Conservation (phyloP, 306 rosid species). For the Cucumis cinereus region DNA sequence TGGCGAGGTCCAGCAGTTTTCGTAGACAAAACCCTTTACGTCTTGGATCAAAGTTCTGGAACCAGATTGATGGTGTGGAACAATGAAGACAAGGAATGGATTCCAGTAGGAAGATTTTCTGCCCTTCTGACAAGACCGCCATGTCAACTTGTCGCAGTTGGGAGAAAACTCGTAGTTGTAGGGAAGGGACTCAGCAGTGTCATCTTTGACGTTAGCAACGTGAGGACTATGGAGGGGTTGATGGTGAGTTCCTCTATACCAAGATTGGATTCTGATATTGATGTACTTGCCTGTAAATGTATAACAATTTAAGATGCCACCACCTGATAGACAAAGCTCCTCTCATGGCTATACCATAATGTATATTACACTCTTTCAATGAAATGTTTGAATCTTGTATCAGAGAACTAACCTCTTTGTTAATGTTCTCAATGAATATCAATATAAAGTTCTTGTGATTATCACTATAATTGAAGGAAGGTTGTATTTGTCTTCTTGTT, state of each 20-base stretch:
- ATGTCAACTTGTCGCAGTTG: conserved; percentile 59
- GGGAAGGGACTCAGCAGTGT: conserved; percentile 85
- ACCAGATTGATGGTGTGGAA: conserved; percentile 65
- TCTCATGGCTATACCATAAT: not conserved
- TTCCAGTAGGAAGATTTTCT: conserved; percentile 58
- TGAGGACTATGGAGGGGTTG: conserved; percentile 35
- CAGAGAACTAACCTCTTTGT: not conserved
- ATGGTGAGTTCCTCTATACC: conserved; percentile 65
- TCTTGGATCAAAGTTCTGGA: conserved; percentile 68
- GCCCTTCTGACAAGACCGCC: conserved; percentile 75
- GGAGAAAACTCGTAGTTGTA: conserved; percentile 48
- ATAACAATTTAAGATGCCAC: conserved; percentile 25
- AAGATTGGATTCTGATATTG: conserved; percentile 28
- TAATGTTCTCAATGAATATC: not conserved
- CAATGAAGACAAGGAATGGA: conserved; percentile 51
- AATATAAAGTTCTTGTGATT: not conserved
- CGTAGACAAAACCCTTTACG: conserved; percentile 42
- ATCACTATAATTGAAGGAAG: not conserved
- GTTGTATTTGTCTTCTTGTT: not conserved
- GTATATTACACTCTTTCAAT: not conserved
- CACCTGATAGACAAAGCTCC: not conserved
- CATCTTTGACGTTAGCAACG: conserved; percentile 48
- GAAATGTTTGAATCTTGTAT: not conserved
- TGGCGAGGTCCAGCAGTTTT: conserved; percentile 90
- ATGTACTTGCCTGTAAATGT: conserved; percentile 68